Percentiles rank a stretch among this genome's conserved stretches.
These are phyloP conservation scores for Globisporangium irregulare DNA, from an alignment of 352 stramenopile species.

Conservation along the genomic window DNA sequence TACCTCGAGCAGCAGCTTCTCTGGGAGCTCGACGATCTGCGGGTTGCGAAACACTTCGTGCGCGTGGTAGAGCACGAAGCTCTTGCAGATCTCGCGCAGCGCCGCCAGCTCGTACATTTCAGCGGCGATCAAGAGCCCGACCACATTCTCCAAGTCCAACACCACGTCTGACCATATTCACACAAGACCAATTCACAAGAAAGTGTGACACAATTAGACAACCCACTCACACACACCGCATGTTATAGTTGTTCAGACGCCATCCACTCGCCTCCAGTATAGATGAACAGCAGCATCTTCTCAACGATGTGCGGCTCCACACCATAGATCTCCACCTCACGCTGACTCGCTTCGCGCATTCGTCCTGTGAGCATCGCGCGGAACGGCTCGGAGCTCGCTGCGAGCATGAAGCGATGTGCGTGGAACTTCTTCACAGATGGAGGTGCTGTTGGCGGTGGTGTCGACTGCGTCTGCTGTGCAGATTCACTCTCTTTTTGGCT, in stretches of 20 bases:
- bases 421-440: constrained; percentile 40
- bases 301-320: constrained; percentile 62
- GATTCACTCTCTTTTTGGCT: background rate
- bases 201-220: background rate
- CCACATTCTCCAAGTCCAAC: constrained; percentile 63
- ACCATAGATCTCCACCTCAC: constrained; percentile 69
- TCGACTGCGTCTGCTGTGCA: background rate
- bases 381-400: constrained; percentile 79
- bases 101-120: constrained; percentile 84
- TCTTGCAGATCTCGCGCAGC: constrained; percentile 80
- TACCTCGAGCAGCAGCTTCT: constrained; percentile 81
- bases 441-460: background rate
- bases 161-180: constrained; percentile 48
- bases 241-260: no score
- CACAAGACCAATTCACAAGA: background rate
- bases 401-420: constrained; percentile 80
- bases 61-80: constrained; percentile 77
- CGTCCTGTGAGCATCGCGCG: constrained; percentile 79
- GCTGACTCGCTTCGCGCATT: constrained; percentile 72
- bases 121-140: constrained; percentile 69
- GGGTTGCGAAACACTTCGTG: constrained; percentile 78
- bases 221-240: background rate
- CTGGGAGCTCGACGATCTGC: constrained; percentile 71
- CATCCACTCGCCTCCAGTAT: constrained; percentile 55
- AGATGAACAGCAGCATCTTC: constrained; percentile 86